Base-by-base conservation (phyloP, 108 stramenopile genomes). In the Nannochloropsis gaditana region DNA sequence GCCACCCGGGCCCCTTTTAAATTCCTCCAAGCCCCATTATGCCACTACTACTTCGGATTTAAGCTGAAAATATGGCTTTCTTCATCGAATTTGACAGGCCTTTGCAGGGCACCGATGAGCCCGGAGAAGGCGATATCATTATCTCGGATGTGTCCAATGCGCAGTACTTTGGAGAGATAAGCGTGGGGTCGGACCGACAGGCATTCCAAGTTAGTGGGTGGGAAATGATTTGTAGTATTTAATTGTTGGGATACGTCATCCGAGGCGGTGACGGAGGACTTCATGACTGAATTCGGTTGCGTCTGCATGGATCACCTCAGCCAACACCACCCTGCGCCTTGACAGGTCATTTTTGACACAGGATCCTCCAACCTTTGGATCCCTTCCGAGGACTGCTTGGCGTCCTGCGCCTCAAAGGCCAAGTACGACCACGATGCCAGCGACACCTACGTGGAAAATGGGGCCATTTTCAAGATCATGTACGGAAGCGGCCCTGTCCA, bases 281-380 rank as follows among this genome's bases (percentile, higher is more conserved):
- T 31, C 31, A 31, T 31, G 31, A 31, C 31, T 31, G 31, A 31
- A 31, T 31, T 31, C 31, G 31, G 31, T 31, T 31, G 31, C 31
- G 31, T 31, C 31, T 31, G 31, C 31, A 31, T 31, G 31, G 31
- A 31, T 31, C 31, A 31, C 31, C 31, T 31, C 31, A 31, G 31
- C 31, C 31, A 31, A 15, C 59, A 10, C 15, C 47, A 3, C 59
- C 19, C 8, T 6, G 2, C 6, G 4, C 6, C 8, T n/a, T n/a
- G n/a, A 4, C 59, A 73, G 41, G 96, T 98, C 82, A 94, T 98
- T 86, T 96, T 95, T 84, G 98, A 98, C 87, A 96, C 96, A 2
- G 98, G 98, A 45, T 94, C 93, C 5, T 91, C 93, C 82, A 95
- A 98, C 89, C 88, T 98, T 19, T 98, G 98, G 98, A 94, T 97